Percentiles rank a stretch among this genome's conserved stretches.
Evolutionary conservation across 768 basidiomycete species (phyloP).

Genomic region (Pleurotus eryngii): DNA sequence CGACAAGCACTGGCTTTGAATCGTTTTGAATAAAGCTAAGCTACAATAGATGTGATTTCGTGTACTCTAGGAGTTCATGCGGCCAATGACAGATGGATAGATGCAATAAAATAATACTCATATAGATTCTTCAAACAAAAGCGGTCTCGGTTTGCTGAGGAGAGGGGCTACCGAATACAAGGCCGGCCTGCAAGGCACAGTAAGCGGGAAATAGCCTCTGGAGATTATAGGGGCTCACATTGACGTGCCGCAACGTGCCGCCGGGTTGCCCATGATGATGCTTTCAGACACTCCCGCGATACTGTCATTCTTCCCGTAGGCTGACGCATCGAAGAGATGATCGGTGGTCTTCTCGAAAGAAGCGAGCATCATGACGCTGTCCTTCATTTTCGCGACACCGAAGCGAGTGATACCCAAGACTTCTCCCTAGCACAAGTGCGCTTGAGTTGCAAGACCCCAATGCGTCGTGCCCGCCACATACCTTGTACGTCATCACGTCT

Average conservation of each 20-base stretch:
- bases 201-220: conserved; percentile 3
- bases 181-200: conserved; percentile 38
- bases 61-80: neutral
- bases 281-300: conserved; percentile 98
- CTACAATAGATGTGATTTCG: neutral
- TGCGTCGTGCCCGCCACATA: conserved; percentile 17
- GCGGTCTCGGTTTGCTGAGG: conserved; percentile 45
- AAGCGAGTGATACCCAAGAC: conserved; percentile 98
- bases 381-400: conserved; percentile 99
- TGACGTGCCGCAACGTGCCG: conserved; percentile 90
- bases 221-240: conserved; percentile 54
- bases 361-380: conserved; percentile 97
- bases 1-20: no score
- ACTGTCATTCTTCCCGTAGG: conserved; percentile 91
- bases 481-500: conserved; percentile 99
- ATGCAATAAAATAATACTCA: neutral
- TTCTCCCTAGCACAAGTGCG: conserved; percentile 63
- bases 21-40: no score
- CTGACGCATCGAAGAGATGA: conserved; percentile 96
- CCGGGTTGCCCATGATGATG: conserved; percentile 98
- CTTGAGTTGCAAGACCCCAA: neutral
- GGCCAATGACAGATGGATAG: neutral
- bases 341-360: conserved; percentile 99
- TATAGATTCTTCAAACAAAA: conserved; percentile 41
- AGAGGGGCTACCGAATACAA: conserved; percentile 41